These are phyloP conservation scores for Trichophyton equinum DNA, from an alignment of 2,329 filamentous ascomycete genomes.

Conservation along the genomic window DNA sequence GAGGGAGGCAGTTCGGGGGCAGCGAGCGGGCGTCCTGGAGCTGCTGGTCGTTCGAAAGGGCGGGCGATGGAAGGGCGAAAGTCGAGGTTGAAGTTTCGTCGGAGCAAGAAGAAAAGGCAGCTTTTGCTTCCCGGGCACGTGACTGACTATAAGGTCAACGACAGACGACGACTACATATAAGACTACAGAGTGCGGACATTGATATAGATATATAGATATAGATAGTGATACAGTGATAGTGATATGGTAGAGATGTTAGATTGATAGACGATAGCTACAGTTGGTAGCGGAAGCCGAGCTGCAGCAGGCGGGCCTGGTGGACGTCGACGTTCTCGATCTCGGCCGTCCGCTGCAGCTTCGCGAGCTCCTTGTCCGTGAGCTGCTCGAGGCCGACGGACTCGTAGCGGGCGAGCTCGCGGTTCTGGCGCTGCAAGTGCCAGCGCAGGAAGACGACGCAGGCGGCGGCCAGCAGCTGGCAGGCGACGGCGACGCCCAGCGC, in stretches of 20 bases:
- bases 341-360: slow-evolving; percentile 39
- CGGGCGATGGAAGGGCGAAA: not conserved
- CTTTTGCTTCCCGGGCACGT: not conserved
- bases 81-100: not conserved
- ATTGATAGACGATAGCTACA: not conserved
- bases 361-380: slow-evolving; percentile 38
- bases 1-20: too few relatives aligned
- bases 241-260: not conserved
- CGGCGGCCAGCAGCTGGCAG: slow-evolving; percentile 26
- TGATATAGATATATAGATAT: not conserved
- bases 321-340: slow-evolving; percentile 40
- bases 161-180: not conserved
- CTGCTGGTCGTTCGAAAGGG: too few relatives aligned
- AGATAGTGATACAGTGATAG: not conserved
- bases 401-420: slow-evolving; percentile 38
- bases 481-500: slow-evolving; percentile 34
- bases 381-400: slow-evolving; percentile 32
- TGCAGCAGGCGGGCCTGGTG: slow-evolving; percentile 39
- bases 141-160: not conserved
- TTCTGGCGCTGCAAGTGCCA: slow-evolving; percentile 37
- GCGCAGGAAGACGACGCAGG: slow-evolving; percentile 28
- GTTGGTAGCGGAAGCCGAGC: slow-evolving; percentile 41
- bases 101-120: not conserved
- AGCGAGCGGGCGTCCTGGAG: not conserved
- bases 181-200: not conserved